Conservation (phyloP, 2,329 filamentous ascomycete species). For the Beauveria varroae region DNA sequence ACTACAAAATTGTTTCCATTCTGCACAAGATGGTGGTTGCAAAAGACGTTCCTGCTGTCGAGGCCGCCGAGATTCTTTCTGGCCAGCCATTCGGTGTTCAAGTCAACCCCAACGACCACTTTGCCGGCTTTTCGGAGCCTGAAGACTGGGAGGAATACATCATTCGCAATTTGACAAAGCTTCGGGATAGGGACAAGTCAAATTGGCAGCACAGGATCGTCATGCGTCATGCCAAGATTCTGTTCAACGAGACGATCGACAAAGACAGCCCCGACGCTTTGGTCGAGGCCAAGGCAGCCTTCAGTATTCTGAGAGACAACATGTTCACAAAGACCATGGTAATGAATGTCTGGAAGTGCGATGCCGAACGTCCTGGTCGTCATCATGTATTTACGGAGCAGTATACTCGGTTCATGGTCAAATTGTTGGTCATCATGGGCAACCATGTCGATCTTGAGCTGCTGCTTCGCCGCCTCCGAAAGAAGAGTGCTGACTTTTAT, state of each 20-base stretch:
- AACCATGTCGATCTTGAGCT: slow-evolving; percentile 72
- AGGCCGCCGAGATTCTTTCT: slow-evolving; percentile 45
- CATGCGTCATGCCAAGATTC: slow-evolving; percentile 57
- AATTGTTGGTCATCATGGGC: slow-evolving; percentile 63
- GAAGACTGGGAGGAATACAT: slow-evolving; percentile 56
- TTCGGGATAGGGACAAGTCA: slow-evolving; percentile 72
- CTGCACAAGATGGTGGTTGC: slow-evolving; percentile 70
- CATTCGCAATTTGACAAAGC: slow-evolving; percentile 40
- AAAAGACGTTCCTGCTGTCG: slow-evolving; percentile 38
- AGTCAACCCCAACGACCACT: slow-evolving; percentile 26
- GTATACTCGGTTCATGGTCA: slow-evolving; percentile 76
- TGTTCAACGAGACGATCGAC: slow-evolving; percentile 35
- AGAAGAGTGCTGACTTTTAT: slow-evolving; percentile 70
- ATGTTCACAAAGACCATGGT: slow-evolving; percentile 93
- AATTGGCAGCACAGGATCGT: slow-evolving; percentile 95
- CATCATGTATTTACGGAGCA: slow-evolving; percentile 89
- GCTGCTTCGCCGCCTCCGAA: slow-evolving; percentile 69
- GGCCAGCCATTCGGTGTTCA: slow-evolving; percentile 45
- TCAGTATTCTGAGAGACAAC: slow-evolving; percentile 62
- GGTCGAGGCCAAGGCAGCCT: slow-evolving; percentile 69
- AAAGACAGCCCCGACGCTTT: slow-evolving; percentile 36
- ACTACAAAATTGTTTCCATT: slow-evolving; percentile 82
- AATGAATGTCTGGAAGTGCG: slow-evolving; percentile 91
- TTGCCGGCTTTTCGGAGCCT: slow-evolving; percentile 27
- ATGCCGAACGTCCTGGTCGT: slow-evolving; percentile 72